Evolutionary conservation across 306 rosid genomes (phyloP).

Genomic region (Dicorynia guianensis): DNA sequence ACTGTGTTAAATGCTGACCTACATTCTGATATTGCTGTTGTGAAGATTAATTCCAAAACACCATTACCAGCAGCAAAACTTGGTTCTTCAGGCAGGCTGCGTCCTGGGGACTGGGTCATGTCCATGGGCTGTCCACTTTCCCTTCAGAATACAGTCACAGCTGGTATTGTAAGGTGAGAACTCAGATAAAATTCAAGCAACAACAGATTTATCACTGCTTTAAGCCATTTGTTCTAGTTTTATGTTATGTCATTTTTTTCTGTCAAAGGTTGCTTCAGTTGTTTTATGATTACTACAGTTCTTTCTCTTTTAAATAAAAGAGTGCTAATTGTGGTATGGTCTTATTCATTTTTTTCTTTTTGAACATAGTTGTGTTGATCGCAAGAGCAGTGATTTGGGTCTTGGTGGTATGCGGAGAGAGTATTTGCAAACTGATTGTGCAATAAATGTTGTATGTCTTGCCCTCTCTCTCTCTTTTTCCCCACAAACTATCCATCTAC

Average conservation of each 20-base stretch:
- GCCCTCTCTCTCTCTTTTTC: constrained; percentile 34
- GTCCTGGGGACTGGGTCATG: constrained; percentile 94
- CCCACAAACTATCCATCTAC: constrained; percentile 1
- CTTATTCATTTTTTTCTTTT: constrained; percentile 31
- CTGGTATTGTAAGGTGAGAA: constrained; percentile 86
- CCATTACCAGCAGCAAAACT: constrained; percentile 85
- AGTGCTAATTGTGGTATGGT: no score
- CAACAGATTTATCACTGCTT: background rate
- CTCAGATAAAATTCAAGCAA: constrained; percentile 13
- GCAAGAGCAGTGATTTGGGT: constrained; percentile 94
- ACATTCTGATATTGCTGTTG: constrained; percentile 87
- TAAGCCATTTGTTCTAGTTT: constrained; percentile 1
- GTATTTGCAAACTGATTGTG: constrained; percentile 88
- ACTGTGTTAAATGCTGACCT: constrained; percentile 77
- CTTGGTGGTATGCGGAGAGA: constrained; percentile 77
- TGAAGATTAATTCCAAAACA: constrained; percentile 78
- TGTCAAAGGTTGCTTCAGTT: background rate
- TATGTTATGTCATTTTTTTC: background rate
- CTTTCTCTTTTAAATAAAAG: no score
- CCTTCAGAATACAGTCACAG: constrained; percentile 92
- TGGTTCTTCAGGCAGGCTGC: constrained; percentile 82
- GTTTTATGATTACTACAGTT: no score
- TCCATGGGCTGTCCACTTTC: constrained; percentile 89
- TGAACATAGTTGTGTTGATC: constrained; percentile 76
- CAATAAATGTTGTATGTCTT: constrained; percentile 64